Conservation (phyloP, 73 alveolate species). For the Breviolum minutum region DNA sequence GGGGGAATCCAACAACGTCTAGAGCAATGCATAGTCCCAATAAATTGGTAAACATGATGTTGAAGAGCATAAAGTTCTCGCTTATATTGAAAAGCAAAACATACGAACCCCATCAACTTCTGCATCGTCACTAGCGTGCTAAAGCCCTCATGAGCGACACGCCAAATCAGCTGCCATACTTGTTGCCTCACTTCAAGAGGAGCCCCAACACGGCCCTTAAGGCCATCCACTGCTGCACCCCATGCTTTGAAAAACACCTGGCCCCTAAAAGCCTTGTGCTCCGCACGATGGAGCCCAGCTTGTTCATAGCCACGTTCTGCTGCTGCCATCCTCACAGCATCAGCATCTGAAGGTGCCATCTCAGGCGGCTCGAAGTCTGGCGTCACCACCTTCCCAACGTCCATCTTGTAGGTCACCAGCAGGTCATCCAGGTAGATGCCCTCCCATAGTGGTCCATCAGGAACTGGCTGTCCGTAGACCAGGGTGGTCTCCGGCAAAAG, state of each 20-base stretch:
- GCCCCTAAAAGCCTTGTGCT: neutral
- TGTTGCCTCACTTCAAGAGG: neutral
- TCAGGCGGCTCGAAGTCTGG: neutral
- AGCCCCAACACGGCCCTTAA: neutral
- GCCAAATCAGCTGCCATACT: neutral
- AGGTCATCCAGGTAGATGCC: constrained; percentile 1
- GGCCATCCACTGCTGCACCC: constrained; percentile 2
- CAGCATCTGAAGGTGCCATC: neutral
- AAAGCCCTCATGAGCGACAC: neutral
- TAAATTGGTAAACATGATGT: too few relatives aligned
- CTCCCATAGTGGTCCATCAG: neutral
- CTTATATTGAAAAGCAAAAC: too few relatives aligned
- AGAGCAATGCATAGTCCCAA: too few relatives aligned
- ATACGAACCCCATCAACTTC: too few relatives aligned
- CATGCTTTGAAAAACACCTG: neutral
- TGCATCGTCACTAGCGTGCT: too few relatives aligned
- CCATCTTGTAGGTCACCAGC: neutral
- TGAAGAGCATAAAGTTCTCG: too few relatives aligned
- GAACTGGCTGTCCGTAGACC: neutral
- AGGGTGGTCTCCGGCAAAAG: neutral
- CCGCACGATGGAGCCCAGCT: neutral
- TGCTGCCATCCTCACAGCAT: neutral
- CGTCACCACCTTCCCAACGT: neutral
- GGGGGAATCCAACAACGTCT: too few relatives aligned
- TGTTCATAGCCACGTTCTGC: neutral